Conservation (phyloP, 805 yeast genomes). For the Sugiyamaella chiloensis region DNA sequence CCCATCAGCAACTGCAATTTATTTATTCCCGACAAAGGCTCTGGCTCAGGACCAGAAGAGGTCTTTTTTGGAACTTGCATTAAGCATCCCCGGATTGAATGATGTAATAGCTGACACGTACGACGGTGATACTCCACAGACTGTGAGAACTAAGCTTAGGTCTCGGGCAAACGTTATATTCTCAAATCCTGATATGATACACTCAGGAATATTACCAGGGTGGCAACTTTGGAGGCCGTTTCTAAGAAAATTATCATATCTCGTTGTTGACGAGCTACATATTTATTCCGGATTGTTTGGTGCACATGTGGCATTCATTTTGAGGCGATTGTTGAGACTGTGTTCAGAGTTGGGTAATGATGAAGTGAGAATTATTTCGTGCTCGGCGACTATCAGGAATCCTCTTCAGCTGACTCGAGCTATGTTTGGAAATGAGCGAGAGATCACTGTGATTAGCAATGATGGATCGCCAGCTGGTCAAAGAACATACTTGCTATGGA, state of each 20-base stretch:
- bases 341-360: constrained; percentile 52
- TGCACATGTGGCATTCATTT: constrained; percentile 79
- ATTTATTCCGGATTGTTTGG: constrained; percentile 86
- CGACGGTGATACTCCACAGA: constrained; percentile 87
- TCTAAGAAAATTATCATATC: constrained; percentile 58
- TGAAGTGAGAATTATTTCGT: constrained; percentile 68
- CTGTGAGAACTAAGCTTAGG: constrained; percentile 52
- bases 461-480: constrained; percentile 91
- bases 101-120: constrained; percentile 67
- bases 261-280: constrained; percentile 83
- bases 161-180: constrained; percentile 73
- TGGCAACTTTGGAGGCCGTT: constrained; percentile 73
- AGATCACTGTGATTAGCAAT: constrained; percentile 52
- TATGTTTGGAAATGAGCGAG: constrained; percentile 54
- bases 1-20: constrained; percentile 59
- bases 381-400: constrained; percentile 86
- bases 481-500: constrained; percentile 76
- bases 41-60: constrained; percentile 94
- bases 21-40: constrained; percentile 95
- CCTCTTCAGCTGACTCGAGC: constrained; percentile 71
- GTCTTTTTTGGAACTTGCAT: constrained; percentile 54
- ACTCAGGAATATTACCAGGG: constrained; percentile 76
- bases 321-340: constrained; percentile 74
- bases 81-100: constrained; percentile 41
- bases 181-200: constrained; percentile 94